Percentiles rank a stretch among this genome's conserved stretches.
These are phyloP conservation scores for Botryotinia calthae DNA, from an alignment of 2,329 filamentous ascomycete species.

Conservation along the genomic window DNA sequence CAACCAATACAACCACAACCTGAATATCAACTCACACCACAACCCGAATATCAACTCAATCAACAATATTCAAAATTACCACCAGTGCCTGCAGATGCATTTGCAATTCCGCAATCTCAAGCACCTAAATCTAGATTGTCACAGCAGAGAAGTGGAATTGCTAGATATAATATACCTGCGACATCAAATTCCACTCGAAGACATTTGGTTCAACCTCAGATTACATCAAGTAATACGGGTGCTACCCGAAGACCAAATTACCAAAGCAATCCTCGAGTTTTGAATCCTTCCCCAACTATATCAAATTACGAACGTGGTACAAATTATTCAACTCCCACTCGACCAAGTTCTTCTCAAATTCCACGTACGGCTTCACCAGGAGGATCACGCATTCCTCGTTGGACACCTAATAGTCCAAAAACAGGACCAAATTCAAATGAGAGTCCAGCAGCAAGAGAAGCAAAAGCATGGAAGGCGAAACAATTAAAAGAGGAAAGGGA, in stretches of 20 bases:
- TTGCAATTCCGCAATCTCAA: slow-evolving; percentile 7
- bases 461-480: slow-evolving; percentile 69
- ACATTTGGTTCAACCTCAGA: background rate
- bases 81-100: slow-evolving; percentile 23
- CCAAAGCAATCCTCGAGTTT: background rate
- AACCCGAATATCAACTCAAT: background rate
- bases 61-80: slow-evolving; percentile 12
- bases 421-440: slow-evolving; percentile 20
- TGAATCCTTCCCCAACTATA: background rate
- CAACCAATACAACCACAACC: background rate
- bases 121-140: slow-evolving; percentile 2
- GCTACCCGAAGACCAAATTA: background rate
- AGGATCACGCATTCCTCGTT: slow-evolving; percentile 46
- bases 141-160: slow-evolving; percentile 22
- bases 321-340: slow-evolving; percentile 47
- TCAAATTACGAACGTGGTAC: slow-evolving; percentile 25
- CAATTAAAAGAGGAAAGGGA: slow-evolving; percentile 72
- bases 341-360: slow-evolving; percentile 44
- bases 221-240: background rate
- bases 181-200: slow-evolving; percentile 12
- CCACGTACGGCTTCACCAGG: slow-evolving; percentile 51
- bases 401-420: slow-evolving; percentile 35
- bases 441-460: slow-evolving; percentile 55
- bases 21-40: background rate
- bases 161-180: slow-evolving; percentile 33